Conservation (phyloP, 345 rosid genomes). For the Arabidopsis arenosa region DNA sequence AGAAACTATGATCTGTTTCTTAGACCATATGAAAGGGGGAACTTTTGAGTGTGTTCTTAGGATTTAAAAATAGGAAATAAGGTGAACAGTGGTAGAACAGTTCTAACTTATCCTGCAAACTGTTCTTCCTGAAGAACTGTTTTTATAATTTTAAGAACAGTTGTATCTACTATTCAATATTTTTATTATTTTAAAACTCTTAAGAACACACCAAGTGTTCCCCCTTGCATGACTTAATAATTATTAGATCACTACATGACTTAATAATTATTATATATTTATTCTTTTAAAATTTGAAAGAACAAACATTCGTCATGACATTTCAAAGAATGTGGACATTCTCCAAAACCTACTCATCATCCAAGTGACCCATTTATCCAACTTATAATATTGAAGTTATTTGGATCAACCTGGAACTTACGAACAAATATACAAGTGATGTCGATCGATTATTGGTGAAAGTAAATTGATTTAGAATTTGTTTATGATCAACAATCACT, state of each 20-base stretch:
- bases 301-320: constrained; percentile 30
- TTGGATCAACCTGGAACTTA: background rate
- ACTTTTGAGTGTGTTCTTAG: too few species aligned
- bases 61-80: too few species aligned
- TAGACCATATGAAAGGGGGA: too few species aligned
- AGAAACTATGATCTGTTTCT: constrained; percentile 38
- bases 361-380: constrained; percentile 21
- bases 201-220: too few species aligned
- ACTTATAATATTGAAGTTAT: constrained; percentile 4
- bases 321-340: constrained; percentile 41
- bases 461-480: background rate
- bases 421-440: background rate
- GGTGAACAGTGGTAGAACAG: too few species aligned
- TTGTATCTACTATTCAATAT: too few species aligned
- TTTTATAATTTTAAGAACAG: too few species aligned
- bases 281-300: background rate
- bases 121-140: too few species aligned
- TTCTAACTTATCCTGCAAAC: too few species aligned
- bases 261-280: background rate
- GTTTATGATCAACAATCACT: too few species aligned
- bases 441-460: background rate
- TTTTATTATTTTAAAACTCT: too few species aligned
- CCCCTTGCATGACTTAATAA: too few species aligned
- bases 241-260: constrained; percentile 37
- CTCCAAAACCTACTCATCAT: constrained; percentile 31